Conservation (phyloP, 1,284 basidiomycete genomes). For the Austropuccinia psidii region DNA sequence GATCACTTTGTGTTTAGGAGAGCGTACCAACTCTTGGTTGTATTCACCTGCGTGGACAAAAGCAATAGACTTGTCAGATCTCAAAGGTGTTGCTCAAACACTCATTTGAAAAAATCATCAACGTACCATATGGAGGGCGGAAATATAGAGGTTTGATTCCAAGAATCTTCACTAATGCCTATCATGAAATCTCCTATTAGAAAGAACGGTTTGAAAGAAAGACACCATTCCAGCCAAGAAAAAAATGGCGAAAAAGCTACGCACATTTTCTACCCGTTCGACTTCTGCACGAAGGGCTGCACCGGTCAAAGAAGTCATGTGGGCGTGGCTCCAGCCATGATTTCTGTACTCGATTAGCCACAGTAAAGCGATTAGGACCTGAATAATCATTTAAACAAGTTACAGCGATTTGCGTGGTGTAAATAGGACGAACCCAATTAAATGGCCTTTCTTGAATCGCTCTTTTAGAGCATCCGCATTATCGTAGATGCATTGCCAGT, state of each 20-base stretch:
- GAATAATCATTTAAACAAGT: neutral
- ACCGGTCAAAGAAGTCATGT: constrained; percentile 1
- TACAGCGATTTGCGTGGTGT: neutral
- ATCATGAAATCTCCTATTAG: neutral
- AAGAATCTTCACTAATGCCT: constrained; percentile 28
- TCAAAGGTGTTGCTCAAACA: neutral
- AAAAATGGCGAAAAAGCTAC: neutral
- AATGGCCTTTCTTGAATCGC: constrained; percentile 19
- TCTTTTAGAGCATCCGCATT: neutral
- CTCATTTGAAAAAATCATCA: neutral
- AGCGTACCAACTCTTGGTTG: constrained; percentile 13
- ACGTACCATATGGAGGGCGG: constrained; percentile 32
- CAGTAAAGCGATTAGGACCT: neutral
- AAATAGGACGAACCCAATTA: neutral
- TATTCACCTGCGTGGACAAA: constrained; percentile 15
- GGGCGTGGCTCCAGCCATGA: constrained; percentile 28
- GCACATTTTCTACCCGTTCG: constrained; percentile 17
- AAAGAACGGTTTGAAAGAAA: neutral
- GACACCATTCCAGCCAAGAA: no score
- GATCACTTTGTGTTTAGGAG: neutral
- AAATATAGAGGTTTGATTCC: constrained; percentile 26
- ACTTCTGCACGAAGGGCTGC: constrained; percentile 16
- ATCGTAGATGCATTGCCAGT: constrained; percentile 25
- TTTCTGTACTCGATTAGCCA: neutral
- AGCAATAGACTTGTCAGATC: neutral